Percentiles rank a stretch among this genome's conserved stretches.
Evolutionary conservation across 345 rosid genomes (phyloP).

Genomic region (Gossypium rotundifolium): DNA sequence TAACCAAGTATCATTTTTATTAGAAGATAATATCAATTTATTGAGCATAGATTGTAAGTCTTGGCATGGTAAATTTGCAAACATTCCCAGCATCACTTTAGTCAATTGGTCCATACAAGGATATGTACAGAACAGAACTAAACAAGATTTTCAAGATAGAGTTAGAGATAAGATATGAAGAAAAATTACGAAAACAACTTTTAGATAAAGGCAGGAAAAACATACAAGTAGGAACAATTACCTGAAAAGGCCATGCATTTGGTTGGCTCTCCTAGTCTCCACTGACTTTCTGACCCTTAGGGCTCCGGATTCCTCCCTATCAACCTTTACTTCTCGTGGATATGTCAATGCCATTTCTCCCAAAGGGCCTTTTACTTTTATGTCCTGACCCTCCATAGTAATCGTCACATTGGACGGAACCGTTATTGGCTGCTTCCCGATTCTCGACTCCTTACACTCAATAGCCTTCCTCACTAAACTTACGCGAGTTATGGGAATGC

Average conservation of each 20-base stretch:
- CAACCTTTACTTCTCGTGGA: slow-evolving; percentile 74
- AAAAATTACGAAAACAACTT: neutral
- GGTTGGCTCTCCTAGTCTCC: slow-evolving; percentile 87
- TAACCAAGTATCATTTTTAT: neutral
- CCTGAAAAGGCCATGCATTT: slow-evolving; percentile 99
- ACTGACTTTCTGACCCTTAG: slow-evolving; percentile 60
- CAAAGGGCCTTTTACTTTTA: slow-evolving; percentile 83
- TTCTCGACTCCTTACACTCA: slow-evolving; percentile 90
- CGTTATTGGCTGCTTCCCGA: slow-evolving; percentile 76
- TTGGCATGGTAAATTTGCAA: neutral
- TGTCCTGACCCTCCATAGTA: slow-evolving; percentile 54
- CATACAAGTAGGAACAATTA: slow-evolving; percentile 19
- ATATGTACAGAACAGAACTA: neutral
- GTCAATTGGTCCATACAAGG: neutral
- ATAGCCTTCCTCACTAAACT: slow-evolving; percentile 44
- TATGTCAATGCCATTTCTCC: slow-evolving; percentile 71
- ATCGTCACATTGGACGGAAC: slow-evolving; percentile 78
- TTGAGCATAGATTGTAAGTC: neutral
- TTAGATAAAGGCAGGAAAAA: neutral
- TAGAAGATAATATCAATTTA: neutral
- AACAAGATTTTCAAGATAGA: neutral
- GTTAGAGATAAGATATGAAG: neutral
- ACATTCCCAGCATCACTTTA: neutral
- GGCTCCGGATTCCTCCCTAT: slow-evolving; percentile 57
- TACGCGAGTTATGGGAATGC: slow-evolving; percentile 30